phyloP scores from a whole-genome alignment of 2,329 filamentous ascomycete genomes.

The Aspergillus sp. region DNA sequence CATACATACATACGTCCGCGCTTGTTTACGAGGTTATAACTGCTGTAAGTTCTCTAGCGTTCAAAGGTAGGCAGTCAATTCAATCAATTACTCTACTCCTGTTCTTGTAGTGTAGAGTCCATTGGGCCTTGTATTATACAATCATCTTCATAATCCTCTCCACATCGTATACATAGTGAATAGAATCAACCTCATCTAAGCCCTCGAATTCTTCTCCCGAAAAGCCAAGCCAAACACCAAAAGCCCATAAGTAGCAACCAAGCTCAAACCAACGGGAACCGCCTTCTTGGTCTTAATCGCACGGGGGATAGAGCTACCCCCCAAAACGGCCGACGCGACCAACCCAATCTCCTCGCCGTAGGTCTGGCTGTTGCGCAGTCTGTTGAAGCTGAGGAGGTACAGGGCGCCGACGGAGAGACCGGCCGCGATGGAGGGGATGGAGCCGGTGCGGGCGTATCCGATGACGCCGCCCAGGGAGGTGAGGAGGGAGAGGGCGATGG shows the following conservation, averaged over 20 bases:
- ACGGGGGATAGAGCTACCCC: conserved; percentile 76
- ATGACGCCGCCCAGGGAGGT: conserved; percentile 83
- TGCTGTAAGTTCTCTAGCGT: conserved; percentile 4
- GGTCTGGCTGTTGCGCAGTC: conserved; percentile 67
- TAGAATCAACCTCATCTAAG: no score
- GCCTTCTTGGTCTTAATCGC: conserved; percentile 81
- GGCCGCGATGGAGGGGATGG: conserved; percentile 78
- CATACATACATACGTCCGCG: no score
- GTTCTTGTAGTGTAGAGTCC: background rate
- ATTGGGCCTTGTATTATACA: no score
- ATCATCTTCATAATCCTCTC: no score
- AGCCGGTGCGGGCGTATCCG: conserved; percentile 80
- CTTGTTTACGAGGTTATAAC: background rate
- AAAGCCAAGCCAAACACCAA: conserved; percentile 73
- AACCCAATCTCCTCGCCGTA: conserved; percentile 89
- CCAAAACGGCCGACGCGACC: conserved; percentile 79
- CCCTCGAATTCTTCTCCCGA: conserved; percentile 22
- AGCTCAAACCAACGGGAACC: conserved; percentile 72
- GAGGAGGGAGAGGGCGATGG: conserved; percentile 72
- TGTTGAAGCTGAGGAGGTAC: conserved; percentile 75
- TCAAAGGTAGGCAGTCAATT: conserved; percentile 10
- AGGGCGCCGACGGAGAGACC: conserved; percentile 75
- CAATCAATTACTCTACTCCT: background rate
- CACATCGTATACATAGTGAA: no score
- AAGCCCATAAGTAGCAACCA: conserved; percentile 74